phyloP scores from a whole-genome alignment of 345 rosid species.

The Noccaea bulbosa region DNA sequence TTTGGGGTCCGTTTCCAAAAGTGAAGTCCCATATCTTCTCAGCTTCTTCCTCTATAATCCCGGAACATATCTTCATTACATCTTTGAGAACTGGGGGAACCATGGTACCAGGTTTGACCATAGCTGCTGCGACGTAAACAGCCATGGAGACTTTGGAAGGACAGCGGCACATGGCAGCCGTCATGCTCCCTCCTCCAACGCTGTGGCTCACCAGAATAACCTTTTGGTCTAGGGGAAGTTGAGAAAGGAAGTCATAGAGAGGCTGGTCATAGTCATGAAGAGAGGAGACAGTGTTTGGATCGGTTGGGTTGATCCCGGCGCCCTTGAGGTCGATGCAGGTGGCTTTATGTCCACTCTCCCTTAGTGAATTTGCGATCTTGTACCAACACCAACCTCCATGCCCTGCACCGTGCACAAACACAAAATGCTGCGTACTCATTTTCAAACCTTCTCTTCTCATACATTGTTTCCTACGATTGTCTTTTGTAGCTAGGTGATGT shows the following conservation, averaged over 20 bases:
- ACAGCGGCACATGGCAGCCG: conserved; percentile 48
- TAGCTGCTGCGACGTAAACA: conserved; percentile 51
- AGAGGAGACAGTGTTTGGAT: conserved; percentile 48
- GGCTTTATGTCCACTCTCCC: conserved; percentile 47
- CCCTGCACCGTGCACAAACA: conserved; percentile 52
- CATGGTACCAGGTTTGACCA: conserved; percentile 48
- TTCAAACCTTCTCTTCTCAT: conserved; percentile 12
- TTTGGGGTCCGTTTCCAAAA: conserved; percentile 46
- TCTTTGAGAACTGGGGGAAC: conserved; percentile 24
- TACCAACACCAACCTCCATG: conserved; percentile 69
- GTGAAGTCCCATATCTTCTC: conserved; percentile 36
- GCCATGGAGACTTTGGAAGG: conserved; percentile 48
- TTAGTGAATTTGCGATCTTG: conserved; percentile 48
- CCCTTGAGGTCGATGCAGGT: conserved; percentile 54
- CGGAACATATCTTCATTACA: conserved; percentile 36
- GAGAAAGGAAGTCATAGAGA: conserved; percentile 42
- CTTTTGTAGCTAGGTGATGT: conserved; percentile 24
- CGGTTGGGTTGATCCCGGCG: conserved; percentile 48
- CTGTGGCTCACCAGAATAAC: conserved; percentile 59
- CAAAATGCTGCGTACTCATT: conserved; percentile 44
- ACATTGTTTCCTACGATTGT: neutral
- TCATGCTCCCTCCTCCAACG: conserved; percentile 53
- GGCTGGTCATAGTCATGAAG: conserved; percentile 53
- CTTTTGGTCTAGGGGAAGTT: conserved; percentile 46
- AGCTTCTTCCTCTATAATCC: conserved; percentile 27